These are phyloP conservation scores for Solanum piurae DNA, from an alignment of 257 asterid species.

Conservation along the genomic window DNA sequence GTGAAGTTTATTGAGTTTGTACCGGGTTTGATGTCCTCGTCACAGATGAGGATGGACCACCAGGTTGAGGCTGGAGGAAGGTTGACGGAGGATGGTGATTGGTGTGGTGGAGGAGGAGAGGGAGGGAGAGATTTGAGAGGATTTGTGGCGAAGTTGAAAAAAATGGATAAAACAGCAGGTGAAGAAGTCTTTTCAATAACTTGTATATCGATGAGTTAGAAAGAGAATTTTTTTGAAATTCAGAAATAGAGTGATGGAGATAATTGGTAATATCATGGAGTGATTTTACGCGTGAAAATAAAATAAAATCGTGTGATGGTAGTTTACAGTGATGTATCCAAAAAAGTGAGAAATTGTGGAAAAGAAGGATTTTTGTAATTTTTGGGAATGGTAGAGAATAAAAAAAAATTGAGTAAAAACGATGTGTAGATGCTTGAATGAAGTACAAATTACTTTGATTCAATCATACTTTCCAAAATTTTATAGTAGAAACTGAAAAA, in stretches of 20 bases:
- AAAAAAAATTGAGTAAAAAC: not conserved
- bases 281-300: not conserved
- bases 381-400: not conserved
- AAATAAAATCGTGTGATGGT: not conserved
- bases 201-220: too few species aligned
- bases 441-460: not conserved
- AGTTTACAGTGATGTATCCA: not conserved
- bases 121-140: too few species aligned
- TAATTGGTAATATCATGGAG: not conserved
- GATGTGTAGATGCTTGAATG: not conserved
- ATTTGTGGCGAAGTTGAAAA: too few species aligned
- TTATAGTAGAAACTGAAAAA: not conserved
- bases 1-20: too few species aligned
- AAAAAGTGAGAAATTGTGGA: not conserved
- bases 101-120: too few species aligned
- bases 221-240: too few species aligned
- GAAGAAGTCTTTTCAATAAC: too few species aligned
- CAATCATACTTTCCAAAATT: not conserved
- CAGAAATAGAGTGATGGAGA: not conserved
- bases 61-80: not conserved
- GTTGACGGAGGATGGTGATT: too few species aligned
- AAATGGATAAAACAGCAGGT: too few species aligned
- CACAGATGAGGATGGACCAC: not conserved
- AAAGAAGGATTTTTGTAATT: not conserved
- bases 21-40: too few species aligned